phyloP scores from a whole-genome alignment of 2,329 filamentous ascomycete genomes.

The Didymosphaeria variabile region DNA sequence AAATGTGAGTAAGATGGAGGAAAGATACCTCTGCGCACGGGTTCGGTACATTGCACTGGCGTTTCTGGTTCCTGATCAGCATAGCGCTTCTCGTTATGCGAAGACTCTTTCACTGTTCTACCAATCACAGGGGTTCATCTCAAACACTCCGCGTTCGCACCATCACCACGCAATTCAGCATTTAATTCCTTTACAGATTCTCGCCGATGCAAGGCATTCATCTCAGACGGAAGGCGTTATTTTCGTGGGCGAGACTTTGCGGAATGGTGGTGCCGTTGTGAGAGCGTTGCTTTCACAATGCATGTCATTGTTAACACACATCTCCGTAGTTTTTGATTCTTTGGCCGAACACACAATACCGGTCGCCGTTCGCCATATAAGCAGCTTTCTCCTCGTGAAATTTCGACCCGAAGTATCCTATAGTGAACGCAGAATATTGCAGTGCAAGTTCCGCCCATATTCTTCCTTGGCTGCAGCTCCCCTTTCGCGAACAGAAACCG shows the following conservation, averaged over 20 bases:
- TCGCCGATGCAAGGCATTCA: neutral
- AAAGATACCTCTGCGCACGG: slow-evolving; percentile 5
- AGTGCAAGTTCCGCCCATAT: neutral
- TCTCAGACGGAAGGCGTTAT: neutral
- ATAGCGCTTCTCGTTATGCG: neutral
- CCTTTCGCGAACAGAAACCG: neutral
- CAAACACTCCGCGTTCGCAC: neutral
- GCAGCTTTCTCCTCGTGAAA: too few species aligned
- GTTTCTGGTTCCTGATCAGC: neutral
- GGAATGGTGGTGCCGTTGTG: neutral
- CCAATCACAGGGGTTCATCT: neutral
- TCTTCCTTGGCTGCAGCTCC: neutral
- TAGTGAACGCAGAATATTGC: neutral
- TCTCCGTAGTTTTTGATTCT: neutral
- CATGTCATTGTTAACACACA: neutral
- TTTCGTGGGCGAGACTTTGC: neutral
- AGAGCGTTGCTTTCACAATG: neutral
- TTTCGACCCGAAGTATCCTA: neutral
- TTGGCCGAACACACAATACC: too few species aligned
- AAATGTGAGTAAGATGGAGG: slow-evolving; percentile 1
- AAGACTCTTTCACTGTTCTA: neutral
- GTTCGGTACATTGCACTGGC: neutral
- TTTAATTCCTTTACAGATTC: neutral
- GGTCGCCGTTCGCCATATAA: too few species aligned
- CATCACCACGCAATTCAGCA: neutral